Evolutionary conservation across 2,329 filamentous ascomycete species (phyloP), one percentile per base, ranked within the genome.

Genomic region (Penicillium sp.): DNA sequence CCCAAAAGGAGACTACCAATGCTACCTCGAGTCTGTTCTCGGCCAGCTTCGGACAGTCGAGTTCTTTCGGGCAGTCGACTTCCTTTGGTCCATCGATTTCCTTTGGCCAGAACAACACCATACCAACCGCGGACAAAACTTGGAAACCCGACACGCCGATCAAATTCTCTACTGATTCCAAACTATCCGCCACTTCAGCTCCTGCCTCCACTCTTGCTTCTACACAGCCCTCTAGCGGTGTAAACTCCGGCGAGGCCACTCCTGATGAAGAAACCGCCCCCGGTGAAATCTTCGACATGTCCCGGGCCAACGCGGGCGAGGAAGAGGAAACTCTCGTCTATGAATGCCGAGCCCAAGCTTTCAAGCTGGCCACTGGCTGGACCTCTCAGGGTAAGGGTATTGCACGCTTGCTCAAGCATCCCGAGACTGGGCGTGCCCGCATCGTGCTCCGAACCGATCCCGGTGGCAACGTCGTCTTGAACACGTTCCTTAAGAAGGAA

Each of bases 401-500:
- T 11, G 79, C 93, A 55, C 88, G 90, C 42, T 73, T 96, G 14
- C 81, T 96, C 63, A 89, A 89, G 76, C 84, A 94, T 79, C 90
- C 91, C 73, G 82, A 83, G 16, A 91, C 87, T 0, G 86, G 85
- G 22, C 82, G 84, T 30, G 84, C 88, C 4, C 86, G 92, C 43
- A 79, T 95, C 49, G 78, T 96, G 22, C 78, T 93, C 63, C 87
- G 92, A 53, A 86, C 86, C n/a, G 89, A 93, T 65, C 90, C 91
- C 0, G 84, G 87, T 64, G 92, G 92, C 16, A 85, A 89, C 42
- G 81, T 94, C 51, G 84, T 89, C 3, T 79, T 96, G 70, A 96
- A 96, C 78, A 85, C 88, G 67, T 76, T 81, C 22, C 75, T 93
- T 52, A 76, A 91, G 37, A 79, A 85, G 1, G 79, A 83, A n/a